Evolutionary conservation across 768 basidiomycete genomes (phyloP).

Genomic region (Auricularia cornea): DNA sequence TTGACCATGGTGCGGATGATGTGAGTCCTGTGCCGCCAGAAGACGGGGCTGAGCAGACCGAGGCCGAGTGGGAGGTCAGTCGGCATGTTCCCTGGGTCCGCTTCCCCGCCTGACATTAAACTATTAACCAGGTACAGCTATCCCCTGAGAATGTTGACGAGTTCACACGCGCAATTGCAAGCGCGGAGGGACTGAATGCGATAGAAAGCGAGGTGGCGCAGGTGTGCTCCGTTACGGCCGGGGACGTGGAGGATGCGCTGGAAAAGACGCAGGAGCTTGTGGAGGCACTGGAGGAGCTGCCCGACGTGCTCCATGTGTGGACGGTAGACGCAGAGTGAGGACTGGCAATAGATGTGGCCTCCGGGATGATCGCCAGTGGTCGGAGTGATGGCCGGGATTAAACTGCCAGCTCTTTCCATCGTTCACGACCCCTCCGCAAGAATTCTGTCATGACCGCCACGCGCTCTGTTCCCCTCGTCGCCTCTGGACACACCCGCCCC

Average conservation of each 20-base stretch:
- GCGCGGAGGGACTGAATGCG: conserved; percentile 28
- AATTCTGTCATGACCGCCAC: background rate
- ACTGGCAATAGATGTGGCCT: background rate
- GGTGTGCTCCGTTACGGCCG: conserved; percentile 37
- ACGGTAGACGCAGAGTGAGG: conserved; percentile 35
- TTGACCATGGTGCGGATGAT: conserved; percentile 37
- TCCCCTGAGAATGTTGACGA: conserved; percentile 31
- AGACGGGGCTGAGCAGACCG: conserved; percentile 23
- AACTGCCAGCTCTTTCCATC: background rate
- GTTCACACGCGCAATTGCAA: conserved; percentile 30
- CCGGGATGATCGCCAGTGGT: background rate
- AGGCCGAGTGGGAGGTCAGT: conserved; percentile 24
- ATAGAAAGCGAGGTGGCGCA: conserved; percentile 47
- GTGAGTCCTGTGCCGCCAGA: conserved; percentile 24
- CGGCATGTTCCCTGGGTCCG: background rate
- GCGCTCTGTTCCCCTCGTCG: conserved; percentile 62
- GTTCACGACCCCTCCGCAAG: background rate
- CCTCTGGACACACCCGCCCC: conserved; percentile 63
- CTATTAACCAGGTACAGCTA: conserved; percentile 34
- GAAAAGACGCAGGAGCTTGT: conserved; percentile 36
- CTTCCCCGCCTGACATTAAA: background rate
- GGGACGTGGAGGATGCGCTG: conserved; percentile 31
- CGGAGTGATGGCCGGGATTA: background rate
- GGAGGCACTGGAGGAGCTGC: conserved; percentile 45
- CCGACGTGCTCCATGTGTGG: conserved; percentile 53